Evolutionary conservation across 108 stramenopile genomes (phyloP), one percentile per base, ranked within the genome.

Genomic region (Pseudonitzschia multiseries): DNA sequence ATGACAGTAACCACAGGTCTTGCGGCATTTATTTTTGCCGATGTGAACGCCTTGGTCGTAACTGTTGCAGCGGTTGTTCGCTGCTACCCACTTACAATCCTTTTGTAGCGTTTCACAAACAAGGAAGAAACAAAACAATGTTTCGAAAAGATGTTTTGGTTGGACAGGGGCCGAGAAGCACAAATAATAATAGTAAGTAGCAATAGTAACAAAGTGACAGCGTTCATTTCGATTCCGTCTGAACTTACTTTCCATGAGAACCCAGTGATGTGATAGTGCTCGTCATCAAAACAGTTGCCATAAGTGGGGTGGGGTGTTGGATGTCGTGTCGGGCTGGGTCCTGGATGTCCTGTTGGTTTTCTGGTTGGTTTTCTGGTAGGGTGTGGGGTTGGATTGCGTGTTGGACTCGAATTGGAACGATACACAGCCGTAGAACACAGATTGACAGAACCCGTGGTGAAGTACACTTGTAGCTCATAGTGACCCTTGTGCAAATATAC

Each of bases 381-480:
- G 8, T 14, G 36, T 6, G 6, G 36, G 4, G 46, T 48, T 2
- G 46, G 46, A 1, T 48, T 48, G 2, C 9, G 14, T 18, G 46
- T 48, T 14, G 46, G 46, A 14, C 18, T 57, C 4, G 27, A 27
- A n/a, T 21, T 15, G 13, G 68, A 68, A 24, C 9, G 36, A 14
- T 65, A 42, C 5, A 65, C 63, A 18, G 63, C 63, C 9, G 41
- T 21, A 14, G 63, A 65, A 42, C 63, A 65, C 14, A 65, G 63
- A 21, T 36, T 65, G 26, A 42, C 40, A 14, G 10, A 40, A 8
- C 63, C 41, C 22, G 57, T 57, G 33, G 9, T 3, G 20, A 65
- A 65, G 36, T 65, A 65, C 22, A 65, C 41, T 40, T 42, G 63
- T 27, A 65, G 18, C 36, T 65, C 63, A 15, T 65, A 65, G 9